Conservation (phyloP, 75 land plant genomes). For the Sequoia sempervirens region DNA sequence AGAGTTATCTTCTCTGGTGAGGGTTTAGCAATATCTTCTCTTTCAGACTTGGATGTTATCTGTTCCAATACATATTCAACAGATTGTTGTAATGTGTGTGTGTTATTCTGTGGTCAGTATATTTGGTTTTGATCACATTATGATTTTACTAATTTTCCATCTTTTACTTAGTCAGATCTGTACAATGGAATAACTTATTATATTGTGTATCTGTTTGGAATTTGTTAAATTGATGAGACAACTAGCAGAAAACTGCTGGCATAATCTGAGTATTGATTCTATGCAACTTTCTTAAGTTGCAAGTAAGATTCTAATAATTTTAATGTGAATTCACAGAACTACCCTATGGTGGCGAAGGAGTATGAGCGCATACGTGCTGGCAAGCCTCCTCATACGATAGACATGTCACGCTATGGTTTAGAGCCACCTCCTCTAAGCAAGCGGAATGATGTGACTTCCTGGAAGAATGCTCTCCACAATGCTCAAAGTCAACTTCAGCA, state of each 20-base stretch:
- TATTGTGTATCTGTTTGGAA: background rate
- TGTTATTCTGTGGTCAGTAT: background rate
- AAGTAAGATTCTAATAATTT: constrained; percentile 2
- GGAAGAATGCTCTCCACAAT: constrained; percentile 74
- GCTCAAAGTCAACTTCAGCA: constrained; percentile 79
- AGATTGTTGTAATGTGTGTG: background rate
- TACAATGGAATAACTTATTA: background rate
- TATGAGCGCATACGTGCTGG: constrained; percentile 86
- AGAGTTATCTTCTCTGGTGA: background rate
- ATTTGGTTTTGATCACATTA: background rate
- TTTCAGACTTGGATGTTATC: background rate
- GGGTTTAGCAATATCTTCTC: background rate
- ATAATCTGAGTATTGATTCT: background rate
- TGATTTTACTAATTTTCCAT: background rate
- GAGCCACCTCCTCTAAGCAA: constrained; percentile 69
- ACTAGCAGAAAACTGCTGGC: background rate
- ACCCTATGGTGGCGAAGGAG: constrained; percentile 87
- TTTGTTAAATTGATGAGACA: background rate
- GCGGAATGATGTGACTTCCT: constrained; percentile 75
- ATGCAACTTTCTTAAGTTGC: background rate
- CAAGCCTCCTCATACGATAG: constrained; percentile 71
- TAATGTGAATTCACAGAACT: constrained; percentile 41
- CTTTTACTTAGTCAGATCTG: background rate
- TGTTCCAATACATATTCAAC: background rate
- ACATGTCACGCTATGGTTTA: constrained; percentile 69